A percentile compares a stretch with the other conserved stretches of the same genome.
phyloP scores from a whole-genome alignment of 2,329 filamentous ascomycete genomes.

The Trichoderma citrinoviride region DNA sequence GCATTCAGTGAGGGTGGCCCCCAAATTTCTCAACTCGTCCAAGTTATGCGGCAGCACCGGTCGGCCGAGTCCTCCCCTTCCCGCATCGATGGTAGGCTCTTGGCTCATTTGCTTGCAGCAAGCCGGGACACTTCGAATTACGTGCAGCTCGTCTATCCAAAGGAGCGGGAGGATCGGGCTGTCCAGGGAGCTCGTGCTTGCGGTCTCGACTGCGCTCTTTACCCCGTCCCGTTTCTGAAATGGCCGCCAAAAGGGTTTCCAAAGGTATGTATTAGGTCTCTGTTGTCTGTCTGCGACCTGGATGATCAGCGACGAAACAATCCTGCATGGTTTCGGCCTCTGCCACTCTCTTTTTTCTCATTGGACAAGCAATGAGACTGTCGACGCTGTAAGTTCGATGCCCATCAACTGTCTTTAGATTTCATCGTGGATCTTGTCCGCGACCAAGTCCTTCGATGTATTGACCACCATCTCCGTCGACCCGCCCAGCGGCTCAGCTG shows the following conservation, averaged over 20 bases:
- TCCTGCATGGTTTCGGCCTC: neutral
- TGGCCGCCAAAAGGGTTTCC: neutral
- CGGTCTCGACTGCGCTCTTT: neutral
- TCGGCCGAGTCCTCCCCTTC: neutral
- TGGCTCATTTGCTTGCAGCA: neutral
- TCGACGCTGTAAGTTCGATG: neutral
- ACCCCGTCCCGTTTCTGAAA: neutral
- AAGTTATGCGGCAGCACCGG: neutral
- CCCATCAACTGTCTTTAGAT: slow-evolving; percentile 36
- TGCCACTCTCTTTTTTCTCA: neutral
- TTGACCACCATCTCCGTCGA: slow-evolving; percentile 51
- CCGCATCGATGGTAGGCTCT: neutral
- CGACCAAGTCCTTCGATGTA: slow-evolving; percentile 49
- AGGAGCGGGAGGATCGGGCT: slow-evolving; percentile 1
- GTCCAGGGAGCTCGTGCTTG: neutral
- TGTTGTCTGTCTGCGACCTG: neutral
- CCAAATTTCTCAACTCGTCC: neutral
- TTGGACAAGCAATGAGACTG: neutral
- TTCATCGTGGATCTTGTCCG: slow-evolving; percentile 53
- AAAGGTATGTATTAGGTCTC: neutral
- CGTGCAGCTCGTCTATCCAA: neutral
- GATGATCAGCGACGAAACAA: neutral
- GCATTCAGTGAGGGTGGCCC: neutral
- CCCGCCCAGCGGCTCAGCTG: slow-evolving; percentile 44
- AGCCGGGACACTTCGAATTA: neutral